Conservation (phyloP, 2,329 filamentous ascomycete genomes). For the Fusarium bactridioides region DNA sequence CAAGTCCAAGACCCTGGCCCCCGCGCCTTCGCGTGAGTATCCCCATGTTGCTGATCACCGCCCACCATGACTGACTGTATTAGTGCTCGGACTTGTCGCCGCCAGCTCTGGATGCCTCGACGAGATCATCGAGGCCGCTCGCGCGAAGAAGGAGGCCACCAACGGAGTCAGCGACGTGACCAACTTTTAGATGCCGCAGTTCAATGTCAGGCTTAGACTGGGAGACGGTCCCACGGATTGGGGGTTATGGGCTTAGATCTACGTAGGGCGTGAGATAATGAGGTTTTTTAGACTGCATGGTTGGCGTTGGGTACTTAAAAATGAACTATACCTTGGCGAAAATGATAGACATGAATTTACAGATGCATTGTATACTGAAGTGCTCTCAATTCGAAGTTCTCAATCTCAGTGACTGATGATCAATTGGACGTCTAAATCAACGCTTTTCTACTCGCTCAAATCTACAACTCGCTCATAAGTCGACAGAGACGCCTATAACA, state of each 20-base stretch:
- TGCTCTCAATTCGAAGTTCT: slow-evolving; percentile 23
- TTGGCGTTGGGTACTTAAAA: slow-evolving; percentile 27
- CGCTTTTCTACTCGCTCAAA: too few relatives aligned
- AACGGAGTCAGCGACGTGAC: slow-evolving; percentile 18
- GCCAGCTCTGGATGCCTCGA: slow-evolving; percentile 73
- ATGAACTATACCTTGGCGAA: slow-evolving; percentile 28
- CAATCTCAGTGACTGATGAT: background rate
- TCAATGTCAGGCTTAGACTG: background rate
- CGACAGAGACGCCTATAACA: rapidly evolving
- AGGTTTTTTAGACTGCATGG: slow-evolving; percentile 29
- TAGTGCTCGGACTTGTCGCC: slow-evolving; percentile 61
- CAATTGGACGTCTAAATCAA: background rate
- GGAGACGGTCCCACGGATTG: background rate
- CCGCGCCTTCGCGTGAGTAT: slow-evolving; percentile 63
- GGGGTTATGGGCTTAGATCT: slow-evolving; percentile 16
- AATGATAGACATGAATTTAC: slow-evolving; percentile 28
- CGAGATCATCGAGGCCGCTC: slow-evolving; percentile 40
- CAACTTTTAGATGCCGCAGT: slow-evolving; percentile 14
- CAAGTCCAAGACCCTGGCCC: slow-evolving; percentile 75
- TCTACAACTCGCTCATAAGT: too few relatives aligned
- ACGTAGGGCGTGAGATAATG: slow-evolving; percentile 26
- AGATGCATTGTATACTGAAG: slow-evolving; percentile 9
- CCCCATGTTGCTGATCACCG: too few relatives aligned
- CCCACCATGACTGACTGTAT: background rate
- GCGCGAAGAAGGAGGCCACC: slow-evolving; percentile 4